Conservation (phyloP, 2,329 filamentous ascomycete species). For the Xylariaceae sp. region DNA sequence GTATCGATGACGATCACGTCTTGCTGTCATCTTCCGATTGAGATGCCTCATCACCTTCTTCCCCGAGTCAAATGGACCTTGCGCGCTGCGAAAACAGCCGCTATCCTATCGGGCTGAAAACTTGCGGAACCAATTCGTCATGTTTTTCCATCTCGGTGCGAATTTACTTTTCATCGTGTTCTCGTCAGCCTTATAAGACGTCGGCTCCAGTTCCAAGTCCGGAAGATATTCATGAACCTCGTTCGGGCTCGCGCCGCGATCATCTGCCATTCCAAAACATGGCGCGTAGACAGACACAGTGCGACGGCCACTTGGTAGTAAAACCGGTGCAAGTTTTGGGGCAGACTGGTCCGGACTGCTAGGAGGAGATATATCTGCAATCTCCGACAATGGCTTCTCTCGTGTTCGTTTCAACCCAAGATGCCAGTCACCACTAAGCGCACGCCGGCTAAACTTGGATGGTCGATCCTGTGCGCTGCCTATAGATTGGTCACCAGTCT, state of each 20-base stretch:
- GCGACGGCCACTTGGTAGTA: conserved; percentile 18
- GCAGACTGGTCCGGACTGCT: conserved; percentile 4
- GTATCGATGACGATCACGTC: too few species aligned
- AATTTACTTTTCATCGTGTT: neutral
- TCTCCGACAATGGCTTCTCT: conserved; percentile 19
- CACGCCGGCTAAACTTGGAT: conserved; percentile 20
- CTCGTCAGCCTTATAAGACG: neutral
- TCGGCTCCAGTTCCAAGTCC: neutral
- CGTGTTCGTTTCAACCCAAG: conserved; percentile 18
- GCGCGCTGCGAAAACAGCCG: neutral
- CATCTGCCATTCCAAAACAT: conserved; percentile 12
- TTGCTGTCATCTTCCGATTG: too few species aligned
- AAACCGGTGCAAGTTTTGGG: conserved; percentile 16
- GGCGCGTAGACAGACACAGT: conserved; percentile 24
- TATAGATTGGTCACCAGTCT: conserved; percentile 9
- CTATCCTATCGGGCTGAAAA: conserved; percentile 32
- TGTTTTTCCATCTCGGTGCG: conserved; percentile 28
- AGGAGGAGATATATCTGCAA: conserved; percentile 10
- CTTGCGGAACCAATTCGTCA: conserved; percentile 34
- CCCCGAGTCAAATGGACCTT: too few species aligned
- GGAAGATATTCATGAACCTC: too few species aligned
- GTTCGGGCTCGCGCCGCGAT: neutral
- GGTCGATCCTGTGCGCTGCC: conserved; percentile 8
- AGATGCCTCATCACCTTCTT: too few species aligned
- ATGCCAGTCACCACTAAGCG: conserved; percentile 32